Conservation (phyloP, 805 yeast genomes). For the Candida gorgasii region DNA sequence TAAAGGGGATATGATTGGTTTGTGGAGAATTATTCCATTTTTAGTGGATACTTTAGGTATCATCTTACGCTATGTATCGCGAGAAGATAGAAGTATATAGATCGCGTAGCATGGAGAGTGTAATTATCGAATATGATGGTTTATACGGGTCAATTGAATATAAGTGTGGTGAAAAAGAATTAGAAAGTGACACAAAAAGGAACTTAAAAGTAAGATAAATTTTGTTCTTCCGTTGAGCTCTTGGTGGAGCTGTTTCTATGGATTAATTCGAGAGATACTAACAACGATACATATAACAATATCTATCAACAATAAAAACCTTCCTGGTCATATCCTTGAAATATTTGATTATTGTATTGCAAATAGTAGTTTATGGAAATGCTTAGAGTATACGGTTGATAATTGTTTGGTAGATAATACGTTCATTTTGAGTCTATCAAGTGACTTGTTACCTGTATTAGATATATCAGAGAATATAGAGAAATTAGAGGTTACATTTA, state of each 20-base stretch:
- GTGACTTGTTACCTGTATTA: too few species aligned
- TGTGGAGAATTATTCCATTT: constrained; percentile 10
- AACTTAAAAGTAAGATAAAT: constrained; percentile 9
- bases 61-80: not conserved
- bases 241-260: too few species aligned
- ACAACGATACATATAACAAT: not conserved
- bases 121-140: constrained; percentile 2
- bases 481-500: not conserved
- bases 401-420: not conserved
- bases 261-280: too few species aligned
- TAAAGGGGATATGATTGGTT: not conserved
- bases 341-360: constrained; percentile 7
- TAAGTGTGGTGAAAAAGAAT: too few species aligned
- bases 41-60: constrained; percentile 11
- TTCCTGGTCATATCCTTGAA: not conserved
- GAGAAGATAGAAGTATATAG: not conserved
- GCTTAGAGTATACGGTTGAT: not conserved
- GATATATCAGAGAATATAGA: too few species aligned
- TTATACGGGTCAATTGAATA: constrained; percentile 5
- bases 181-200: too few species aligned
- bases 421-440: not conserved
- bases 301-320: not conserved
- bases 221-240: not conserved
- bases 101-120: constrained; percentile 3
- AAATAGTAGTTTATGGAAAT: not conserved